These are phyloP conservation scores for Naganishia sp. DNA, from an alignment of 1,284 basidiomycete species.

Conservation along the genomic window DNA sequence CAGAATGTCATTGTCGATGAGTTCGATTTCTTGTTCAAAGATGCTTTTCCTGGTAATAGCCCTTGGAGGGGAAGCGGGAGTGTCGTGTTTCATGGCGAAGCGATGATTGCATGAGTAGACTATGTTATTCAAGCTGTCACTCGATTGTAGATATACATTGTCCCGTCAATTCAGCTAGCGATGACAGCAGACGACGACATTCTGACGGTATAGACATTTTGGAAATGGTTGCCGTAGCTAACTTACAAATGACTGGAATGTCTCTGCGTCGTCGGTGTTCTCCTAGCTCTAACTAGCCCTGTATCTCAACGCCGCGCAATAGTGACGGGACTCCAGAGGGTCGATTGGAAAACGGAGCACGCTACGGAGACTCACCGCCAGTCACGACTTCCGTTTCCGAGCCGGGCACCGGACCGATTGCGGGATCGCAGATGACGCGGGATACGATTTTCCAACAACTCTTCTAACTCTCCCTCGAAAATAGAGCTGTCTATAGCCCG, in stretches of 20 bases:
- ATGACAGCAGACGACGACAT: not conserved
- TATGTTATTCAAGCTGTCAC: too few species aligned
- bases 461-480: too few species aligned
- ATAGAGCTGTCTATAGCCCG: too few species aligned
- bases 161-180: not conserved
- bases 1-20: slow-evolving; percentile 3
- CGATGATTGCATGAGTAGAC: not conserved
- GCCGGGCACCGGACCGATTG: too few species aligned
- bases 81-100: slow-evolving; percentile 1
- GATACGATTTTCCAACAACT: too few species aligned
- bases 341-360: slow-evolving; percentile 24
- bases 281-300: not conserved
- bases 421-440: too few species aligned
- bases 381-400: not conserved
- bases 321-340: not conserved
- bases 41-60: slow-evolving; percentile 9
- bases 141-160: slow-evolving; percentile 5
- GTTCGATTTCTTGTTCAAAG: slow-evolving; percentile 15
- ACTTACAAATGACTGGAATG: slow-evolving; percentile 3
- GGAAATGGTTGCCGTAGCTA: slow-evolving; percentile 15
- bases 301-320: slow-evolving; percentile 12
- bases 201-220: slow-evolving; percentile 10
- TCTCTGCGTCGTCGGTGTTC: not conserved
- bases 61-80: too few species aligned
- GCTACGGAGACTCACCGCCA: slow-evolving; percentile 22